phyloP scores from a whole-genome alignment of 352 stramenopile species.

The Phytophthora sp. region DNA sequence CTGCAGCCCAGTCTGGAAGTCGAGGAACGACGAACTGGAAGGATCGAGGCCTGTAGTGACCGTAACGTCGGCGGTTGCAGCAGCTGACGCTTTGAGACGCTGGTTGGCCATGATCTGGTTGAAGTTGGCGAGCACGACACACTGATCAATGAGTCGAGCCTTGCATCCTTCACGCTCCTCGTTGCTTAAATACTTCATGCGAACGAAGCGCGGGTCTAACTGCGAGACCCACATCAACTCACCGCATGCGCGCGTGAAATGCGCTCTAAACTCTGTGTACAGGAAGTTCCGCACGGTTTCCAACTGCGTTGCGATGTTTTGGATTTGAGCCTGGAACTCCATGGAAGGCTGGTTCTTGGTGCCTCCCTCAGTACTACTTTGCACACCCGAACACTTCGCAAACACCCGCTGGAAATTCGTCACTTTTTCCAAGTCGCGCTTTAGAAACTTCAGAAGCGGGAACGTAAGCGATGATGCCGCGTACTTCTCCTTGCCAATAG shows the following conservation, averaged over 20 bases:
- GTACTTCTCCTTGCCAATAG: slow-evolving; percentile 54
- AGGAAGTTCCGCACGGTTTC: slow-evolving; percentile 45
- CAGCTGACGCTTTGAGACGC: slow-evolving; percentile 27
- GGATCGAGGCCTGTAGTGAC: slow-evolving; percentile 25
- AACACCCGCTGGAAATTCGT: slow-evolving; percentile 54
- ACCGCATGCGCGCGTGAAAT: slow-evolving; percentile 46
- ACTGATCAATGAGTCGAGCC: slow-evolving; percentile 45
- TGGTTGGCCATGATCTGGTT: slow-evolving; percentile 45
- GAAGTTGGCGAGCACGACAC: slow-evolving; percentile 47
- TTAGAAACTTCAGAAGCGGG: slow-evolving; percentile 50
- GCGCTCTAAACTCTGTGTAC: slow-evolving; percentile 41
- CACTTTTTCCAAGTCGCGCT: slow-evolving; percentile 54
- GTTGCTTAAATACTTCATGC: slow-evolving; percentile 57
- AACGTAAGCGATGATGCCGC: slow-evolving; percentile 46
- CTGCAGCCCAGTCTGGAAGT: slow-evolving; percentile 39
- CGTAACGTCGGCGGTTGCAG: slow-evolving; percentile 9
- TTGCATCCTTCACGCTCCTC: slow-evolving; percentile 52
- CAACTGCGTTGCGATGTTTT: slow-evolving; percentile 40
- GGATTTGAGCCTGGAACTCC: slow-evolving; percentile 23
- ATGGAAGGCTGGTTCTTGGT: slow-evolving; percentile 8
- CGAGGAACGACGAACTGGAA: slow-evolving; percentile 40
- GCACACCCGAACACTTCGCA: slow-evolving; percentile 23
- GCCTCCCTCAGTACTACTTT: too few species aligned
- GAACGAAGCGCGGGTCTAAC: slow-evolving; percentile 54
- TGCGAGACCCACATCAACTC: slow-evolving; percentile 60